Conservation (phyloP, 306 rosid genomes). For the Cucurbita pepo region DNA sequence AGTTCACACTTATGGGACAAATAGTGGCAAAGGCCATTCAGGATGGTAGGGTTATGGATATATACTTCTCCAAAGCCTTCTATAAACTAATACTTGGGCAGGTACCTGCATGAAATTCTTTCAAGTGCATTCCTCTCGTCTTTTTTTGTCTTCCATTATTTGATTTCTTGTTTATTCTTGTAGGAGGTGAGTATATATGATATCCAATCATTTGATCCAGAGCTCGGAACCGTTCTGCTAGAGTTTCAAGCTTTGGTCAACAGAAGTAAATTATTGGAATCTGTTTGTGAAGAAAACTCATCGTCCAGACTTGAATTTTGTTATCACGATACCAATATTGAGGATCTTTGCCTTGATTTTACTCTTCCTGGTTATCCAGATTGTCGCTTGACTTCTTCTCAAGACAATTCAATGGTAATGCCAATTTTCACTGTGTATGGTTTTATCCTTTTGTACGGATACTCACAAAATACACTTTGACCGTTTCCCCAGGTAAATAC, state of each 20-base stretch:
- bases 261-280: constrained; percentile 31
- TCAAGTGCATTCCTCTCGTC: neutral
- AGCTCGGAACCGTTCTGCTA: constrained; percentile 54
- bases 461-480: neutral
- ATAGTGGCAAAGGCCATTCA: constrained; percentile 83
- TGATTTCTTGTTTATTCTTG: constrained; percentile 3
- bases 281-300: constrained; percentile 23
- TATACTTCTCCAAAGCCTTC: constrained; percentile 77
- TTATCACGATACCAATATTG: constrained; percentile 49
- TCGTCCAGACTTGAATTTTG: constrained; percentile 18
- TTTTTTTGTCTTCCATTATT: constrained; percentile 7
- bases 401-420: constrained; percentile 42
- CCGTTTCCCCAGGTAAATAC: constrained; percentile 48
- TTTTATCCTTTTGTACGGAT: neutral
- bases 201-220: constrained; percentile 73
- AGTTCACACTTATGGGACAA: constrained; percentile 73
- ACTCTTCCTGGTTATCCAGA: constrained; percentile 91
- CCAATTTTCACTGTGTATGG: constrained; percentile 3
- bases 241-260: constrained; percentile 77
- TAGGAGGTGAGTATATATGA: constrained; percentile 78
- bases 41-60: constrained; percentile 91
- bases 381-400: constrained; percentile 41
- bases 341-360: constrained; percentile 93
- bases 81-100: constrained; percentile 79
- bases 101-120: constrained; percentile 29